Evolutionary conservation across 1,284 basidiomycete genomes (phyloP).

Genomic region (Cerioporus squamosus): DNA sequence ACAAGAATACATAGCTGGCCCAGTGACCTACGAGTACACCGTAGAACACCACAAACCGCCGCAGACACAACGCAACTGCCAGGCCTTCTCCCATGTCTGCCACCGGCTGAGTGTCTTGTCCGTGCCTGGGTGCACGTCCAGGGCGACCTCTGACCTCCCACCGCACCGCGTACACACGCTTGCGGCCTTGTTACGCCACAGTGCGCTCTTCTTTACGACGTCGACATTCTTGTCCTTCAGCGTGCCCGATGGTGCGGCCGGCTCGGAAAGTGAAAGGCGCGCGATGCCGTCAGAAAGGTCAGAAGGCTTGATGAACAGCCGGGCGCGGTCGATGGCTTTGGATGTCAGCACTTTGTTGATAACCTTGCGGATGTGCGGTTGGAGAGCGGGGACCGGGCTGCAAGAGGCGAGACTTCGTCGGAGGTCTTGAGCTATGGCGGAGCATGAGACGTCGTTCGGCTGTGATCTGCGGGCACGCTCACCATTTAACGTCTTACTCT

Average conservation of each 20-base stretch:
- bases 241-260: slow-evolving; percentile 24
- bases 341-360: slow-evolving; percentile 52
- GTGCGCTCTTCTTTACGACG: slow-evolving; percentile 60
- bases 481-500: slow-evolving; percentile 32
- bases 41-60: slow-evolving; percentile 60
- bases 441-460: background rate
- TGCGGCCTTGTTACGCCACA: slow-evolving; percentile 42
- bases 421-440: slow-evolving; percentile 48
- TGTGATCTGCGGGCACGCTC: background rate
- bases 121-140: slow-evolving; percentile 33
- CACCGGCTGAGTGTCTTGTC: slow-evolving; percentile 48
- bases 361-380: slow-evolving; percentile 44
- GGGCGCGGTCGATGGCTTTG: slow-evolving; percentile 59
- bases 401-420: slow-evolving; percentile 58
- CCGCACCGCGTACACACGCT: slow-evolving; percentile 65
- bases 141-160: slow-evolving; percentile 52
- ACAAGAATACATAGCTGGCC: background rate
- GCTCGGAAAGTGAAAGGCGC: slow-evolving; percentile 34
- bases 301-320: slow-evolving; percentile 68
- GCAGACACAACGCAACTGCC: slow-evolving; percentile 65
- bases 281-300: slow-evolving; percentile 67
- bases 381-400: slow-evolving; percentile 51
- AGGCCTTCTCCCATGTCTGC: slow-evolving; percentile 65
- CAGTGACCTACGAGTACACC: background rate
- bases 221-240: slow-evolving; percentile 52